These are phyloP conservation scores for Aspergillus chevalieri DNA, from an alignment of 2,329 filamentous ascomycete genomes.

Conservation along the genomic window DNA sequence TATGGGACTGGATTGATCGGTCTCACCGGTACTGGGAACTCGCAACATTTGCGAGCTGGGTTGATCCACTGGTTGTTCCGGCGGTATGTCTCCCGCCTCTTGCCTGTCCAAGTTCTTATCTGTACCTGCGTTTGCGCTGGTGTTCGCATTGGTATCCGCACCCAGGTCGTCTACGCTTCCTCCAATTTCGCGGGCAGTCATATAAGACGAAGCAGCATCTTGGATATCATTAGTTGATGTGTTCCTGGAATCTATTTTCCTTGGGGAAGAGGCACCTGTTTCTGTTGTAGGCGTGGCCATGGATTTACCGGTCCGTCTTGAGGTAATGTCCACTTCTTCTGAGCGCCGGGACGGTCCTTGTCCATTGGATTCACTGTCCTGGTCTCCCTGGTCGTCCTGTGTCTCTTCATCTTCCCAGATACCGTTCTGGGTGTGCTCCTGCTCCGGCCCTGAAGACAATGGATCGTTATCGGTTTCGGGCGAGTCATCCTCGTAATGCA, in stretches of 20 bases:
- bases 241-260: conserved; percentile 1
- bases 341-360: conserved; percentile 1
- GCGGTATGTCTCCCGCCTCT: neutral
- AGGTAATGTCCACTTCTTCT: neutral
- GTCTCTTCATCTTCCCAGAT: conserved; percentile 12
- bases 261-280: conserved; percentile 5
- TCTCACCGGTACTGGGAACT: conserved; percentile 12
- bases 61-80: conserved; percentile 5
- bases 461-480: conserved; percentile 14
- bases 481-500: conserved; percentile 31
- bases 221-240: conserved; percentile 8
- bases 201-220: conserved; percentile 23
- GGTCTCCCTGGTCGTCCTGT: conserved; percentile 9
- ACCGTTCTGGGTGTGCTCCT: conserved; percentile 12
- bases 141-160: conserved; percentile 1
- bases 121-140: conserved; percentile 3
- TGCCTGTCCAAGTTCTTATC: neutral
- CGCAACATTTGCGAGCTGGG: conserved; percentile 11
- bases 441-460: conserved; percentile 7
- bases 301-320: conserved; percentile 4
- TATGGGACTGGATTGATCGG: conserved; percentile 17
- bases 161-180: conserved; percentile 12
- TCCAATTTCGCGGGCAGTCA: conserved; percentile 24
- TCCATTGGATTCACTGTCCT: conserved; percentile 4
- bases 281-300: conserved; percentile 2